These are phyloP conservation scores for Globisporangium recalcitrans DNA, from an alignment of 352 stramenopile genomes.

Conservation along the genomic window DNA sequence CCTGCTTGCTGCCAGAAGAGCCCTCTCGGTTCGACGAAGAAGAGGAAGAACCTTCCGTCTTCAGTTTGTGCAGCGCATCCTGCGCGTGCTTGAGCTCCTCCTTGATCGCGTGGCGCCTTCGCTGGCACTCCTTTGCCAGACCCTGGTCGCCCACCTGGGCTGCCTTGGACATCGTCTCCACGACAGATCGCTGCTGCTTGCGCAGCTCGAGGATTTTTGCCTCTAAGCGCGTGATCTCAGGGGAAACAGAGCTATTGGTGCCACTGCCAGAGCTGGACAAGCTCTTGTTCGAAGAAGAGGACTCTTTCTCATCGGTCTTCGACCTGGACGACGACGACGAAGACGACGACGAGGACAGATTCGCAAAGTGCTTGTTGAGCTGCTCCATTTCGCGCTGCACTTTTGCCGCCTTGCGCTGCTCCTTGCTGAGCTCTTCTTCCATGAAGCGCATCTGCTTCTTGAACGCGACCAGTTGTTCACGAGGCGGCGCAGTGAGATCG, in stretches of 20 bases:
- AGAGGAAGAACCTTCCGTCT: conserved; percentile 29
- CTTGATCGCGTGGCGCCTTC: conserved; percentile 67
- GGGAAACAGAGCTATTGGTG: conserved; percentile 26
- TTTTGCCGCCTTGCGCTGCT: conserved; percentile 66
- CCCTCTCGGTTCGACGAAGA: conserved; percentile 5
- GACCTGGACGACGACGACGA: conserved; percentile 17
- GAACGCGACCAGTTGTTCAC: conserved; percentile 50
- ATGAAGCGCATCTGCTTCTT: conserved; percentile 69
- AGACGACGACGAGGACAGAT: conserved; percentile 34
- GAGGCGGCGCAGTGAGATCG: conserved; percentile 48
- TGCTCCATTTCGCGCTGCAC: conserved; percentile 85
- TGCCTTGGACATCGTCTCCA: conserved; percentile 70
- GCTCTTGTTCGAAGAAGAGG: conserved; percentile 22
- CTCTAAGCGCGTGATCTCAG: conserved; percentile 57
- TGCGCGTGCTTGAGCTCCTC: conserved; percentile 70
- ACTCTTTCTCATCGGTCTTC: conserved; percentile 28
- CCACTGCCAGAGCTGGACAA: conserved; percentile 20
- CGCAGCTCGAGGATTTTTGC: conserved; percentile 68
- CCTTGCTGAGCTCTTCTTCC: conserved; percentile 76
- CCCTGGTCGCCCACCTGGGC: conserved; percentile 65
- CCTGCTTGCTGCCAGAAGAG: conserved; percentile 9
- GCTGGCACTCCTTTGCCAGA: conserved; percentile 70
- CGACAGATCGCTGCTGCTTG: conserved; percentile 71
- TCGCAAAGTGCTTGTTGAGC: conserved; percentile 68
- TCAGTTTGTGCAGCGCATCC: conserved; percentile 58